Evolutionary conservation across 2,329 filamentous ascomycete species (phyloP), one percentile per base, ranked within the genome.

Genomic region (Xylariomycetidae sp.): DNA sequence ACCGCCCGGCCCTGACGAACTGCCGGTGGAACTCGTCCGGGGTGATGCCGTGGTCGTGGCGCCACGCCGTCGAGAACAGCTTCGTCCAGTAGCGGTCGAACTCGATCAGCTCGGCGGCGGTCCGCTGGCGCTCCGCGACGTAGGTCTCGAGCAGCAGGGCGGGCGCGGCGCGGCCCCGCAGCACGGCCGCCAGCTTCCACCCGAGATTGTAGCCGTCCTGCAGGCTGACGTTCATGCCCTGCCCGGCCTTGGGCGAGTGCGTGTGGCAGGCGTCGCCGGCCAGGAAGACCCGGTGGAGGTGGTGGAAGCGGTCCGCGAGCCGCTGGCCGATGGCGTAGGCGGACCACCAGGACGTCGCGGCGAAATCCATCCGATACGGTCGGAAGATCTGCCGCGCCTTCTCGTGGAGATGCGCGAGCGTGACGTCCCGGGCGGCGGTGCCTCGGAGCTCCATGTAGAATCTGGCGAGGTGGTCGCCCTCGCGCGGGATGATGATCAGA

Each of bases 221-320:
- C 38, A 82, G 54, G 11, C 67, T 65, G 19, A 74, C 69, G 31
- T 77, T 77, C 72, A 77, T 77, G 2, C 73, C 79, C 54, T 82
- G 78, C 0, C 78, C 79, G 0, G 77, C 77, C 53, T 82, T 82
- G 5, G 79, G 79, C 2, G 72, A 77, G 48, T 82, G 79, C 1
- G 78, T 82, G 47, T 83, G 79, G 45, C 75, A 80, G 3, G 78
- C 77, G 45, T 83, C 78, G 3, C 79, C 79, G 0, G 74, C 72
- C 10, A 83, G 55, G 44, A 82, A 82, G 3, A 81, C 69, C 2
- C 73, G 68, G 36, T 72, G 49, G 26, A 70, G 61, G 31, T 70
- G 66, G 48, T 77, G 70, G 56, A 82, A 83, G 25, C 63, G 59
- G 25, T 74, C 68, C 0, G 77, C 78, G 3, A 77, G 62, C 3